phyloP scores from a whole-genome alignment of 1,284 basidiomycete species.

The Cryptococcus amylolentus region DNA sequence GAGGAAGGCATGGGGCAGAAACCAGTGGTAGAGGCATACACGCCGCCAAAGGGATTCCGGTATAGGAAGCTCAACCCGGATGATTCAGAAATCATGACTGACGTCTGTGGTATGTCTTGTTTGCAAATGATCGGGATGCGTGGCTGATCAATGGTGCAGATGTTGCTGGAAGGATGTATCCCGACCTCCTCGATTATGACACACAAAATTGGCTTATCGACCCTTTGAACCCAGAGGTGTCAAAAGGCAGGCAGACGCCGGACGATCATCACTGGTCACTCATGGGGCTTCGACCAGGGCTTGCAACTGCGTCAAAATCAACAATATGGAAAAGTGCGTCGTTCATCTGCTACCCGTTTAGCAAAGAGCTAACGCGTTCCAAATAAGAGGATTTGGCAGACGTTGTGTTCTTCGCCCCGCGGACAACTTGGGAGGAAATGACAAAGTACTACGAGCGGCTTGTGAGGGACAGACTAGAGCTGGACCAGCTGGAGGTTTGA shows the following conservation, averaged over 20 bases:
- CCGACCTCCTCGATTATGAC: constrained; percentile 29
- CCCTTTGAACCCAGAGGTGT: constrained; percentile 3
- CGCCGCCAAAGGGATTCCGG: constrained; percentile 22
- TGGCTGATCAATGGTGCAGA: constrained; percentile 16
- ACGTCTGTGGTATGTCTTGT: constrained; percentile 33
- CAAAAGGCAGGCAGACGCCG: constrained; percentile 10
- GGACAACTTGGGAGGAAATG: too few species aligned
- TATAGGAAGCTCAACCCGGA: constrained; percentile 32
- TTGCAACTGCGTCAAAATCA: constrained; percentile 10
- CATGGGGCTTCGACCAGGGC: constrained; percentile 20
- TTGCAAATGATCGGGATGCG: neutral
- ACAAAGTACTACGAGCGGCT: too few species aligned
- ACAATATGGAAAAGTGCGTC: constrained; percentile 28
- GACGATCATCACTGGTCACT: constrained; percentile 16
- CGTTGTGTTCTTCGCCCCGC: too few species aligned
- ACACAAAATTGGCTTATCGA: constrained; percentile 26
- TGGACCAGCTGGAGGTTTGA: too few species aligned
- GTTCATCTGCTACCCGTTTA: too few species aligned
- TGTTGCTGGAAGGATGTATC: constrained; percentile 38
- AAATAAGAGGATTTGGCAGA: too few species aligned
- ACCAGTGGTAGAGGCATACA: constrained; percentile 9
- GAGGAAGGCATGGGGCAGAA: constrained; percentile 1
- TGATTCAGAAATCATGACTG: constrained; percentile 28
- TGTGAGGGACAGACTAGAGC: too few species aligned
- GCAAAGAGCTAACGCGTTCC: too few species aligned